Evolutionary conservation across 331 rosid genomes (phyloP).

Genomic region (Malus hybrid): DNA sequence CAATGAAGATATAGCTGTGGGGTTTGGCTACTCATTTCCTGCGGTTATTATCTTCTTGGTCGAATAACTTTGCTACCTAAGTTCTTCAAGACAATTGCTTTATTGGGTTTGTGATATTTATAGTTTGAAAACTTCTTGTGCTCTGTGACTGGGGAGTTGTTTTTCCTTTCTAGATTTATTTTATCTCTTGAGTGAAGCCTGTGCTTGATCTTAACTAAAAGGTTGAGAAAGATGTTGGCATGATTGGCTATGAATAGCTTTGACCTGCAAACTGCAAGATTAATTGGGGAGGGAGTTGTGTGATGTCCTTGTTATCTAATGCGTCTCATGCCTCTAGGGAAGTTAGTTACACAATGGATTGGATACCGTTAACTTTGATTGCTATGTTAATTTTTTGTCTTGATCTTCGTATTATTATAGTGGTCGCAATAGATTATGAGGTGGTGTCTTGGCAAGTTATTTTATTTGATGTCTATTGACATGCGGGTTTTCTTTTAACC

Average conservation of each 20-base stretch:
- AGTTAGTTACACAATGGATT: not conserved
- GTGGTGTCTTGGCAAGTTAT: constrained; percentile 15
- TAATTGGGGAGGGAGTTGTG: too few relatives aligned
- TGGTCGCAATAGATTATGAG: constrained; percentile 5
- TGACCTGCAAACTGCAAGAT: too few relatives aligned
- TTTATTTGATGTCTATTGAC: constrained; percentile 16
- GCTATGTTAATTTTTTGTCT: not conserved
- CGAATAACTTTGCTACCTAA: not conserved
- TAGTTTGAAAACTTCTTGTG: constrained; percentile 2
- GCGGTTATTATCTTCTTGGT: constrained; percentile 18
- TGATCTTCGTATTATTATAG: constrained; percentile 1
- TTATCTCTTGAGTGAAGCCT: not conserved
- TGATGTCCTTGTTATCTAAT: too few relatives aligned
- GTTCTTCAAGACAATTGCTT: constrained; percentile 19
- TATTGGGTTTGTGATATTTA: constrained; percentile 16
- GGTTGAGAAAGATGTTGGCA: not conserved
- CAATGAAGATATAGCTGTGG: constrained; percentile 19
- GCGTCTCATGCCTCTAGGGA: too few relatives aligned
- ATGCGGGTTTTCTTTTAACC: constrained; percentile 19
- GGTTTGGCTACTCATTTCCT: constrained; percentile 6
- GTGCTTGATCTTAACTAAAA: not conserved
- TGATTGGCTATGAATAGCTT: too few relatives aligned
- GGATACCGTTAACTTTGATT: not conserved
- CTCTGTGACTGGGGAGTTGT: not conserved
- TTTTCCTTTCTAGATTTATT: not conserved